These are phyloP conservation scores for Asterella californica DNA, from an alignment of 225 moss, liverwort and hornwort genomes.

Conservation along the genomic window DNA sequence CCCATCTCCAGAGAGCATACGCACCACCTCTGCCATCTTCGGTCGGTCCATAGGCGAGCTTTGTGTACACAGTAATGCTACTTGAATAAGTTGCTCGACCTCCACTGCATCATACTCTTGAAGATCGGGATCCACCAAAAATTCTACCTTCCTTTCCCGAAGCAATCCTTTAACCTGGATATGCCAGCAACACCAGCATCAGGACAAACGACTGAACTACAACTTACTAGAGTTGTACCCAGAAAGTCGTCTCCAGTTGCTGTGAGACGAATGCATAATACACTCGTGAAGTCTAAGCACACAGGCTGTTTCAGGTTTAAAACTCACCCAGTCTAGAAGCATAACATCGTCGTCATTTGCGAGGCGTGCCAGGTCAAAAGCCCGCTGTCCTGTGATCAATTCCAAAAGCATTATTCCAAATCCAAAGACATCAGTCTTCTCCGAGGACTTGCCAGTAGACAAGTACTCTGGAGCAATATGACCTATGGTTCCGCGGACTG, in stretches of 20 bases:
- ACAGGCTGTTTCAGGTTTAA: neutral
- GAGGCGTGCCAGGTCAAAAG: slow-evolving; percentile 59
- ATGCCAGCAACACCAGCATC: neutral
- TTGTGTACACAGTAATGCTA: slow-evolving; percentile 58
- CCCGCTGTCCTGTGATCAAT: slow-evolving; percentile 57
- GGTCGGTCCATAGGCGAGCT: slow-evolving; percentile 58
- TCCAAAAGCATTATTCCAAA: slow-evolving; percentile 65
- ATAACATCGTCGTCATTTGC: slow-evolving; percentile 63
- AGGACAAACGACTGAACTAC: neutral
- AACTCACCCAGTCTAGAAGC: slow-evolving; percentile 57
- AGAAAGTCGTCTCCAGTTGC: too few relatives aligned
- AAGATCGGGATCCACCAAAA: slow-evolving; percentile 55
- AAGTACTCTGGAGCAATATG: slow-evolving; percentile 62
- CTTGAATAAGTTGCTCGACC: slow-evolving; percentile 54
- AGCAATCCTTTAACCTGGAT: slow-evolving; percentile 56
- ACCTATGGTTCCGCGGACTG: slow-evolving; percentile 57
- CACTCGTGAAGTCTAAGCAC: neutral
- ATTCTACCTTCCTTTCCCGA: slow-evolving; percentile 49
- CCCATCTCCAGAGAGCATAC: slow-evolving; percentile 59
- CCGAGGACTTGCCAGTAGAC: slow-evolving; percentile 58
- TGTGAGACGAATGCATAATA: too few relatives aligned
- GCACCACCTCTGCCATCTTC: slow-evolving; percentile 63
- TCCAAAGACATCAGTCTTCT: slow-evolving; percentile 60
- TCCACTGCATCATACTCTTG: slow-evolving; percentile 44
- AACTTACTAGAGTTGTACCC: neutral